Evolutionary conservation across 2,329 filamentous ascomycete species (phyloP).

Genomic region (Diaporthe ilicicola): DNA sequence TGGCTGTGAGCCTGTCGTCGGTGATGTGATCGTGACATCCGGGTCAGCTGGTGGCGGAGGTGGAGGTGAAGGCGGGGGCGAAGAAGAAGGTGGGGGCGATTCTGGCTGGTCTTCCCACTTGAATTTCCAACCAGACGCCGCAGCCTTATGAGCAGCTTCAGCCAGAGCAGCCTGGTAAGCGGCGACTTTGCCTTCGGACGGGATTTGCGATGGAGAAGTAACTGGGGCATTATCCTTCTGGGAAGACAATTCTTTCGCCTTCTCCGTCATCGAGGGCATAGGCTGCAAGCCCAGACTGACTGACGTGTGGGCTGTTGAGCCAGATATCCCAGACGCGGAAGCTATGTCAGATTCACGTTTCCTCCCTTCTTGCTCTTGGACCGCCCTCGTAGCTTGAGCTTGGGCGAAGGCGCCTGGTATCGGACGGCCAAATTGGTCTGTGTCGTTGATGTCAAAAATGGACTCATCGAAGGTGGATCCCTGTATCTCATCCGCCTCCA

Average conservation of each 20-base stretch:
- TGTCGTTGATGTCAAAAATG: constrained; percentile 75
- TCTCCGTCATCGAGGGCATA: constrained; percentile 34
- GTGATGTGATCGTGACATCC: constrained; percentile 47
- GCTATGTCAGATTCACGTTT: constrained; percentile 58
- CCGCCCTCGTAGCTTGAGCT: constrained; percentile 57
- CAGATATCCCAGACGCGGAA: constrained; percentile 56
- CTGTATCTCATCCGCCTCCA: constrained; percentile 61
- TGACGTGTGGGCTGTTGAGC: constrained; percentile 63
- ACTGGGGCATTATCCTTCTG: constrained; percentile 30
- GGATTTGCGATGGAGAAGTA: constrained; percentile 33
- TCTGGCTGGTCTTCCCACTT: constrained; percentile 69
- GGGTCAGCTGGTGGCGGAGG: constrained; percentile 45
- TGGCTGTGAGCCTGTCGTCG: constrained; percentile 41
- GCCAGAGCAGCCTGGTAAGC: constrained; percentile 87
- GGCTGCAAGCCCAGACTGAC: constrained; percentile 47
- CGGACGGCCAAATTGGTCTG: constrained; percentile 68
- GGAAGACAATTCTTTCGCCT: constrained; percentile 24
- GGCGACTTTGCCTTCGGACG: constrained; percentile 51
- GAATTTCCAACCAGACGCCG: constrained; percentile 64
- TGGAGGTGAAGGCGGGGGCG: background rate
- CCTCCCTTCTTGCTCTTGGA: constrained; percentile 40
- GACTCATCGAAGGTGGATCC: constrained; percentile 74
- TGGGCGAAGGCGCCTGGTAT: constrained; percentile 66
- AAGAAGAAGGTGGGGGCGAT: constrained; percentile 43
- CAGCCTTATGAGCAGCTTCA: constrained; percentile 80